A percentile compares a stretch with the other conserved stretches of the same genome.
phyloP scores from a whole-genome alignment of 768 basidiomycete species.

The Agrocybe chaxingu region DNA sequence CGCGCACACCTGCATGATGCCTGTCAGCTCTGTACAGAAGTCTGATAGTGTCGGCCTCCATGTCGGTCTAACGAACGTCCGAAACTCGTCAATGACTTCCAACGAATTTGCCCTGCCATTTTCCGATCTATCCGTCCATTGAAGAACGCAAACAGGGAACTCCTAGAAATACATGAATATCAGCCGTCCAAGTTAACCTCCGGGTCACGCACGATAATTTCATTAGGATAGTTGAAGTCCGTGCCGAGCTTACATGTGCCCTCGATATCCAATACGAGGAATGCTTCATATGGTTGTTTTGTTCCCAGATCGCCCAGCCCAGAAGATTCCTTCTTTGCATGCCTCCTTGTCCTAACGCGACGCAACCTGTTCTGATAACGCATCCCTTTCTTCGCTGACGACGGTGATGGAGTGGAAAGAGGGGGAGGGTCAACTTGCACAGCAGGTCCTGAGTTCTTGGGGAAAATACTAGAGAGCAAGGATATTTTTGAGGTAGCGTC shows the following conservation, averaged over 20 bases:
- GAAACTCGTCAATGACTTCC: conserved; percentile 77
- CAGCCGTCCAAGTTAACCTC: neutral
- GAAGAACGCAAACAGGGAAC: conserved; percentile 87
- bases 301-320: conserved; percentile 10
- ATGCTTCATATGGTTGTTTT: conserved; percentile 63
- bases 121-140: conserved; percentile 66
- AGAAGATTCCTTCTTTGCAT: neutral
- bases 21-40: conserved; percentile 87
- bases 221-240: conserved; percentile 85
- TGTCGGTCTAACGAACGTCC: conserved; percentile 82
- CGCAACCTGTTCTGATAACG: conserved; percentile 14
- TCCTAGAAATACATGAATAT: conserved; percentile 50
- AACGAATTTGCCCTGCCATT: conserved; percentile 54
- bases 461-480: neutral
- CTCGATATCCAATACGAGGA: conserved; percentile 88
- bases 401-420: neutral
- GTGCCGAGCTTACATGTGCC: conserved; percentile 73
- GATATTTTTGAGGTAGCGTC: conserved; percentile 5
- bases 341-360: conserved; percentile 12
- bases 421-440: neutral
- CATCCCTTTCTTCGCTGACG: conserved; percentile 13
- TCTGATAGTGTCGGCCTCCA: conserved; percentile 79
- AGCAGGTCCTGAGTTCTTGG: neutral
- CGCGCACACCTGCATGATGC: conserved; percentile 81
- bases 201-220: conserved; percentile 77